A percentile compares a stretch with the other conserved stretches of the same genome.
Conservation (phyloP, 139 green algal genomes). For the Eudorina sp. region DNA sequence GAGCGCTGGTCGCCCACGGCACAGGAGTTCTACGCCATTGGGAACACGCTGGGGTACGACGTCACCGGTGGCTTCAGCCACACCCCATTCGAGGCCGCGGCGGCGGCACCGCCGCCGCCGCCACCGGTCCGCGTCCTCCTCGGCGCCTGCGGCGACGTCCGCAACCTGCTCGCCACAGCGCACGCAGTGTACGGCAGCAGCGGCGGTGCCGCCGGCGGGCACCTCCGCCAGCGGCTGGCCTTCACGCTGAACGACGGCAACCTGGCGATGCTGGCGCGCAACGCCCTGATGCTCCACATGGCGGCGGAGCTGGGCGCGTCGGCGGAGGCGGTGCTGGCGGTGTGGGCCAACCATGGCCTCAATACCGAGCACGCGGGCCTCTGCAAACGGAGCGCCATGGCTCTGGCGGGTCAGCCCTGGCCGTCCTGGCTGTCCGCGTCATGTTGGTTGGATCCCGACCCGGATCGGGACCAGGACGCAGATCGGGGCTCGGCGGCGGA, state of each 20-base stretch:
- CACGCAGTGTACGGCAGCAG: not conserved
- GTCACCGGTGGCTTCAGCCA: conserved; percentile 19
- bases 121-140: conserved; percentile 30
- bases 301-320: not conserved
- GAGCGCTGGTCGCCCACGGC: conserved; percentile 18
- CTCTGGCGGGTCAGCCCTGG: conserved; percentile 39
- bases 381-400: conserved; percentile 24
- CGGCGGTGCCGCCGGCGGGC: not conserved
- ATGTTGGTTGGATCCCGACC: not conserved
- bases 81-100: not conserved
- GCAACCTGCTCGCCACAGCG: conserved; percentile 46
- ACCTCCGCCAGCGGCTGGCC: not conserved
- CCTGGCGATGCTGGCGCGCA: conserved; percentile 49
- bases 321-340: conserved; percentile 37
- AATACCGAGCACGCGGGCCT: conserved; percentile 33
- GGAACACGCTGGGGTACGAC: conserved; percentile 41
- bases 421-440: conserved; percentile 34
- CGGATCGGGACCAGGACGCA: not conserved
- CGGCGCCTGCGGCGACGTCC: conserved; percentile 38
- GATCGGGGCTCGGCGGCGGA: not conserved
- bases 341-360: conserved; percentile 53
- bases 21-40: conserved; percentile 52
- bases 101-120: not conserved
- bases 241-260: conserved; percentile 55
- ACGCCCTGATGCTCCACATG: conserved; percentile 52